These are phyloP conservation scores for Aspergillus sclerotiicarbonarius DNA, from an alignment of 495 filamentous ascomycete genomes.

Conservation along the genomic window DNA sequence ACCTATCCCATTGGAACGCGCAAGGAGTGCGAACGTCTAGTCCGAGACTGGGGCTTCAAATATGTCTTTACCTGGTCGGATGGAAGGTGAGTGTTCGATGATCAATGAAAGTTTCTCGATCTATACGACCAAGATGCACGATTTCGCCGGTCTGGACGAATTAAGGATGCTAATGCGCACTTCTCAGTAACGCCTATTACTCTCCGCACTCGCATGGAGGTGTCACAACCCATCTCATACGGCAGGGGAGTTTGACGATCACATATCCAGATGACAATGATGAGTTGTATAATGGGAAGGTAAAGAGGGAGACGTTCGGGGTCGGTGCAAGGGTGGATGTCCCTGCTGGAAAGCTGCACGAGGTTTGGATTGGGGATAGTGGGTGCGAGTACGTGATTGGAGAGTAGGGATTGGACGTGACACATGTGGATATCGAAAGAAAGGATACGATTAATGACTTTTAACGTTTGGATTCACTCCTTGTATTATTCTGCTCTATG, in stretches of 20 bases:
- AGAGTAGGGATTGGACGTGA: conserved; percentile 45
- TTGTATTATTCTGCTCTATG: not conserved
- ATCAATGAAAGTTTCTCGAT: not conserved
- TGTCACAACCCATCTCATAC: conserved; percentile 75
- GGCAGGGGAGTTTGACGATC: conserved; percentile 67
- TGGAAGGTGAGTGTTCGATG: conserved; percentile 53
- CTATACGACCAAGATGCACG: too few species aligned
- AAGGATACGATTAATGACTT: not conserved
- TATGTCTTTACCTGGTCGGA: conserved; percentile 83
- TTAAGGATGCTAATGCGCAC: not conserved
- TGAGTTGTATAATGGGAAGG: conserved; percentile 31
- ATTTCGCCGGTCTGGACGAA: too few species aligned
- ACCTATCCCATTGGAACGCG: conserved; percentile 41
- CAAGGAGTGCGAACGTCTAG: conserved; percentile 59
- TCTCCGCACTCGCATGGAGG: conserved; percentile 67
- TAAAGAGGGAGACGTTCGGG: conserved; percentile 64
- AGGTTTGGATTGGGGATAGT: conserved; percentile 77
- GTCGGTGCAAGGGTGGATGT: conserved; percentile 74
- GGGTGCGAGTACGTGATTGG: conserved; percentile 89
- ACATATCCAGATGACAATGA: conserved; percentile 66
- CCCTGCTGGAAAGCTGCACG: conserved; percentile 66
- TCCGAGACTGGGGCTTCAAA: conserved; percentile 72
- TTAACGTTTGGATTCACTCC: not conserved
- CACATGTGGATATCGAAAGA: not conserved
- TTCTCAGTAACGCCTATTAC: conserved; percentile 65